These are phyloP conservation scores for Aspergillus sclerotiicarbonarius DNA, from an alignment of 495 filamentous ascomycete species.

Conservation along the genomic window DNA sequence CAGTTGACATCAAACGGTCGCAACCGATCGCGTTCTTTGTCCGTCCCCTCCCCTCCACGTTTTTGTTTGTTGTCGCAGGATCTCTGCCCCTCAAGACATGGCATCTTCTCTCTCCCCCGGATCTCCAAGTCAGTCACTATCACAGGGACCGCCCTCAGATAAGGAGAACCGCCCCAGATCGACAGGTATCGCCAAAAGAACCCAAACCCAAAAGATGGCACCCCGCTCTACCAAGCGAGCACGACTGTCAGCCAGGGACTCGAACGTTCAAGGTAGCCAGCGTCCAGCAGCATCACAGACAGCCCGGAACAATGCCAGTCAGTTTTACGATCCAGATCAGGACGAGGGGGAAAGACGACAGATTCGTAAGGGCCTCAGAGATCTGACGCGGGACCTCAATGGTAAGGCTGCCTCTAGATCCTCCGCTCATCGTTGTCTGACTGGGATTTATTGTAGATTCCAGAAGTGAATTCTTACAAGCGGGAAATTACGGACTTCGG, in stretches of 20 bases:
- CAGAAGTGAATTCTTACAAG: slow-evolving; percentile 61
- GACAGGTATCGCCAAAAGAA: slow-evolving; percentile 24
- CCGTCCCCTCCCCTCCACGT: background rate
- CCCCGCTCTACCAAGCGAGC: slow-evolving; percentile 34
- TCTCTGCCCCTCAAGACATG: slow-evolving; percentile 25
- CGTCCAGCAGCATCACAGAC: slow-evolving; percentile 26
- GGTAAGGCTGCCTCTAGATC: slow-evolving; percentile 40
- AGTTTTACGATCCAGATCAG: slow-evolving; percentile 87
- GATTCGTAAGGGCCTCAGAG: slow-evolving; percentile 65
- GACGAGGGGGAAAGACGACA: slow-evolving; percentile 71
- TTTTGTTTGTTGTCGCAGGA: slow-evolving; percentile 12
- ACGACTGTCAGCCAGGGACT: slow-evolving; percentile 37
- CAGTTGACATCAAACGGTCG: background rate
- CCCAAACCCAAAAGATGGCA: slow-evolving; percentile 29
- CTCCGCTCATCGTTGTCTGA: background rate
- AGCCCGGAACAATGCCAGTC: slow-evolving; percentile 28
- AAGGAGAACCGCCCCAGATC: slow-evolving; percentile 53
- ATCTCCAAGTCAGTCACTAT: slow-evolving; percentile 34
- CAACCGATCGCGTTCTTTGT: slow-evolving; percentile 2
- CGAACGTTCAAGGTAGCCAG: slow-evolving; percentile 27
- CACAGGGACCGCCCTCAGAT: slow-evolving; percentile 48
- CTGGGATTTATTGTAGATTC: slow-evolving; percentile 48
- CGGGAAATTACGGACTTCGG: slow-evolving; percentile 58
- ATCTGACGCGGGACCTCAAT: slow-evolving; percentile 62
- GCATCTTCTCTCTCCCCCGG: slow-evolving; percentile 21